Percentiles rank a stretch among this genome's conserved stretches.
phyloP scores from a whole-genome alignment of 129 eudicot genomes.

The Flaveria sonorensis region DNA sequence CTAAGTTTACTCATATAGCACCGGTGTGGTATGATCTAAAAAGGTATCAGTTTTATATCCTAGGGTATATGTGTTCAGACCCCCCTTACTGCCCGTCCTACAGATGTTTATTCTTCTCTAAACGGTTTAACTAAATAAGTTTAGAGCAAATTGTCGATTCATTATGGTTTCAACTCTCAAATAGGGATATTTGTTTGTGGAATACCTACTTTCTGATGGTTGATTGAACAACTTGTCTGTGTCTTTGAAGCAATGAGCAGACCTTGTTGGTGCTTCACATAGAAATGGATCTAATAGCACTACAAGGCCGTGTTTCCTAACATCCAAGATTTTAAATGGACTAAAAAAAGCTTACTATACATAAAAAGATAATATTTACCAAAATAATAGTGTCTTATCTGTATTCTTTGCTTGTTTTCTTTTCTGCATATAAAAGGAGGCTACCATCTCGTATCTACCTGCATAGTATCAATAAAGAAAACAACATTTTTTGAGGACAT shows the following conservation, averaged over 20 bases:
- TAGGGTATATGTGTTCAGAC: neutral
- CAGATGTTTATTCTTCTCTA: slow-evolving; percentile 14
- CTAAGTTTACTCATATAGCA: slow-evolving; percentile 85
- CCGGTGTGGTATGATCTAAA: slow-evolving; percentile 96
- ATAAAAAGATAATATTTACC: neutral
- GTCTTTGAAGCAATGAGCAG: slow-evolving; percentile 3
- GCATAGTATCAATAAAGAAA: too few species aligned
- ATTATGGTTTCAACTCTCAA: neutral
- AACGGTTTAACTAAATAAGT: neutral
- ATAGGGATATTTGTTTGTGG: neutral
- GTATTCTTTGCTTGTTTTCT: neutral
- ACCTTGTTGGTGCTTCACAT: neutral
- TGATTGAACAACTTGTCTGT: neutral
- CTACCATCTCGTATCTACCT: neutral
- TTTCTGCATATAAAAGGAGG: slow-evolving; percentile 20
- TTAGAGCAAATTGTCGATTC: neutral
- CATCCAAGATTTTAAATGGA: neutral
- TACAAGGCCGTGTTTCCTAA: neutral
- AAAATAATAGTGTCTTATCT: neutral
- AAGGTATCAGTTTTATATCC: slow-evolving; percentile 45
- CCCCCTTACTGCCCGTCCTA: neutral
- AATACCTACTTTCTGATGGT: neutral
- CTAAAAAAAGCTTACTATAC: neutral
- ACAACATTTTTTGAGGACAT: neutral
- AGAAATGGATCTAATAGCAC: neutral